Base-by-base conservation (phyloP, 495 filamentous ascomycete genomes). In the Penicillium dipodomyicola region DNA sequence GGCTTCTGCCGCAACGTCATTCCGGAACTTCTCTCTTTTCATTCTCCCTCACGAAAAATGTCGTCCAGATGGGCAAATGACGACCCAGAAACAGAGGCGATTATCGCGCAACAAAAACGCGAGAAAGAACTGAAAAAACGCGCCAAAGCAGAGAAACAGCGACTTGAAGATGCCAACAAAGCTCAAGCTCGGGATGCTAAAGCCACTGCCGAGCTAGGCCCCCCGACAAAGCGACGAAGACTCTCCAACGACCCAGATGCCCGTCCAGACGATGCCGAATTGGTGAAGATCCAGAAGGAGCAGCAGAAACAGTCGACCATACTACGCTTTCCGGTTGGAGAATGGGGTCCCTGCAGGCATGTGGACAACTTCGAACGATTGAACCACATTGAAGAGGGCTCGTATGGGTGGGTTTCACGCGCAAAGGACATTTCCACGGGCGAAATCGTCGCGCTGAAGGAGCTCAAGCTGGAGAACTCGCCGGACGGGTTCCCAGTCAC, bases 311-410 rank as follows among this genome's bases (percentile, higher is more conserved):
- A 54, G 44, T 64, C 71, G 17, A 69, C 79, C 49, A 79, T 95
- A 14, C 72, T 96, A 22, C 83, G 88, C 17, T 94, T 93, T 69
- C 81, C 86, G 23, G 74, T 79, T 44, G 79, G 80, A 20, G 75
- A 78, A 69, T 95, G 92, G 82, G 82, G 83, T 35, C 84, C 83
- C 41, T 90, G 88, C 65, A 80, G 91, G 60, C 87, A 89, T 75
- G 87, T 96, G 46, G 87, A 93, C 69, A 87, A 92, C 68, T 97
- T 92, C 71, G 90, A 96, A 69, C 86, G 86, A 57, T 76, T 98
- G 58, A 98, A 98, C 65, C 88, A 94, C 72, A 98, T 98, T 65
- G 94, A 97, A 69, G 94, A 98, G 71, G 94, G 94, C 50, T 88
- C 90, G 1, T 98, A 97, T 74, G 94, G 94, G 49, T 92, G 86